A percentile compares a stretch with the other conserved stretches of the same genome.
Conservation (phyloP, 345 rosid genomes). For the Camelina sativa region DNA sequence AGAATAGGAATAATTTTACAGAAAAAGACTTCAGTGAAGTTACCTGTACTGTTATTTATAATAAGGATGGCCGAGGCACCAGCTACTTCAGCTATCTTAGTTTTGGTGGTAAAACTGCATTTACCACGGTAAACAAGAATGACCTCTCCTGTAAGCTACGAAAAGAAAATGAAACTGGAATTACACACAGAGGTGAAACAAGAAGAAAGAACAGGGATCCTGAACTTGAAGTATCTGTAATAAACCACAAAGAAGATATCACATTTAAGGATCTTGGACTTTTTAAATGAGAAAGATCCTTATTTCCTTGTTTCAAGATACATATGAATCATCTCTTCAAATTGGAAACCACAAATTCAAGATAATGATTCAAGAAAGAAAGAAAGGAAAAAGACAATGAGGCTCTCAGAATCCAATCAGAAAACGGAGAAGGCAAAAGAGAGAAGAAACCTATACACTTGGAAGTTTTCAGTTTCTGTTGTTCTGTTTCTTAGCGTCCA, state of each 20-base stretch:
- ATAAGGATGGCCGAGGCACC: slow-evolving; percentile 84
- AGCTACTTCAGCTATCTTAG: slow-evolving; percentile 70
- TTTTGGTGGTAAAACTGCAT: slow-evolving; percentile 83
- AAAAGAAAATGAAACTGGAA: slow-evolving; percentile 28
- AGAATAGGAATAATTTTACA: not conserved
- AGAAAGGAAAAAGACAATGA: slow-evolving; percentile 42
- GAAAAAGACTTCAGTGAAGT: too few species aligned
- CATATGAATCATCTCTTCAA: slow-evolving; percentile 40
- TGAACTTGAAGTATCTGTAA: too few species aligned
- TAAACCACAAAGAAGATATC: slow-evolving; percentile 14
- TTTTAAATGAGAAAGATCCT: slow-evolving; percentile 31
- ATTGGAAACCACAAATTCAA: slow-evolving; percentile 28
- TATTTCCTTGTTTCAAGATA: slow-evolving; percentile 23
- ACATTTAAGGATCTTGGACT: slow-evolving; percentile 26
- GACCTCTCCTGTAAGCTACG: slow-evolving; percentile 69
- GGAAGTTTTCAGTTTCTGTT: slow-evolving; percentile 51
- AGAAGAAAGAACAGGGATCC: too few species aligned
- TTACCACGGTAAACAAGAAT: slow-evolving; percentile 81
- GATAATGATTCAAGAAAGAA: slow-evolving; percentile 27
- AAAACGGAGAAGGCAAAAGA: slow-evolving; percentile 18
- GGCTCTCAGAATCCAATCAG: slow-evolving; percentile 41
- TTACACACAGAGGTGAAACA: slow-evolving; percentile 18
- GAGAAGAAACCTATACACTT: slow-evolving; percentile 49
- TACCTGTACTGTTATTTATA: slow-evolving; percentile 74
- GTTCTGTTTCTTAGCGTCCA: slow-evolving; percentile 68